These are phyloP conservation scores for Naganishia vishniacii DNA, from an alignment of 768 basidiomycete species.

Conservation along the genomic window DNA sequence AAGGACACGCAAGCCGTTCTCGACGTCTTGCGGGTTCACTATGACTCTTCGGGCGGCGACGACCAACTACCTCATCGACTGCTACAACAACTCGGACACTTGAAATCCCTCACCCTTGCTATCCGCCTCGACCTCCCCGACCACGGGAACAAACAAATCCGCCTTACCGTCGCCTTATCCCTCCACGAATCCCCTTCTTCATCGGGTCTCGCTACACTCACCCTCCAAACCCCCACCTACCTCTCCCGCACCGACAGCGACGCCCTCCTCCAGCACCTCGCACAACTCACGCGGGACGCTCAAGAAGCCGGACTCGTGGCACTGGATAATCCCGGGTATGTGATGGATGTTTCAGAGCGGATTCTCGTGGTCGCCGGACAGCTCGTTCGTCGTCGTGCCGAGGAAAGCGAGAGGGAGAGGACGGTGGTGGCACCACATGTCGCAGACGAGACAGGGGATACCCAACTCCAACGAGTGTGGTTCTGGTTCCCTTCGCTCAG, in stretches of 20 bases:
- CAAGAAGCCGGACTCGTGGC: neutral
- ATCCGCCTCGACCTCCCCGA: too few relatives aligned
- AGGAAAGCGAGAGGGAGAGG: neutral
- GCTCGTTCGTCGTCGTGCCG: neutral
- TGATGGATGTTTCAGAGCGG: constrained; percentile 13
- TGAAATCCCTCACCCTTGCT: too few relatives aligned
- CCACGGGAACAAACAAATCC: too few relatives aligned
- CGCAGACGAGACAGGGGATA: too few relatives aligned
- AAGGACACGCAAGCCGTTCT: constrained; percentile 18
- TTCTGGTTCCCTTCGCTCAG: constrained; percentile 49
- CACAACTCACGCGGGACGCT: neutral
- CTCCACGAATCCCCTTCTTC: too few relatives aligned
- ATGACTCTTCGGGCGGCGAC: neutral
- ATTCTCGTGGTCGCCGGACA: neutral
- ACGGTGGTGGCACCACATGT: too few relatives aligned
- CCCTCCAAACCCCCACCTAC: neutral
- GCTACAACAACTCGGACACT: too few relatives aligned
- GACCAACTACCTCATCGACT: neutral
- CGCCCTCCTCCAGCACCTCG: neutral
- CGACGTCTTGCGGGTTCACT: constrained; percentile 5
- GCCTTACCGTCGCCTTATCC: too few relatives aligned
- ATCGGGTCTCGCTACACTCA: neutral
- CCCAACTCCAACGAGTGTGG: constrained; percentile 47
- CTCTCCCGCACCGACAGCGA: neutral
- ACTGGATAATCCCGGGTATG: neutral